Conservation (phyloP, 2,329 filamentous ascomycete species). For the Aspergillus hortae region DNA sequence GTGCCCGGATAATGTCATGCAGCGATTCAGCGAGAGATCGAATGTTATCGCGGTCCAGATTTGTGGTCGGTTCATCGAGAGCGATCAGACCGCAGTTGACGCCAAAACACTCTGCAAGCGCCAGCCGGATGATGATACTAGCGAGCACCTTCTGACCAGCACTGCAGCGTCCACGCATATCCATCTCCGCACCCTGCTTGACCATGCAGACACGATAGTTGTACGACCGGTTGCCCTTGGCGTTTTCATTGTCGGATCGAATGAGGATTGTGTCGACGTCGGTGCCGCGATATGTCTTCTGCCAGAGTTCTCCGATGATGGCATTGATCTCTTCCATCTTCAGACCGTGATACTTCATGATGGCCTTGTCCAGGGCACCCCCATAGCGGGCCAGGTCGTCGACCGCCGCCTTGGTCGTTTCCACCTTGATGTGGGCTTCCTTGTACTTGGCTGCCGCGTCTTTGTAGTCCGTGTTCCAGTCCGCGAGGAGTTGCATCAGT, state of each 20-base stretch:
- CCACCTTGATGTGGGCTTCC: slow-evolving; percentile 82
- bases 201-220: slow-evolving; percentile 99
- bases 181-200: slow-evolving; percentile 96
- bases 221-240: slow-evolving; percentile 74
- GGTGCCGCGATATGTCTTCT: slow-evolving; percentile 91
- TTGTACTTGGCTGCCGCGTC: slow-evolving; percentile 77
- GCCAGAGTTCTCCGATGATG: slow-evolving; percentile 95
- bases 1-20: slow-evolving; percentile 78
- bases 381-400: slow-evolving; percentile 83
- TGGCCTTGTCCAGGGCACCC: slow-evolving; percentile 84
- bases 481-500: slow-evolving; percentile 65
- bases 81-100: slow-evolving; percentile 94
- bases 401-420: slow-evolving; percentile 87
- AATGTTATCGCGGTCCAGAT: slow-evolving; percentile 94
- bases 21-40: slow-evolving; percentile 79
- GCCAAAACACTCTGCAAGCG: slow-evolving; percentile 93
- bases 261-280: slow-evolving; percentile 97
- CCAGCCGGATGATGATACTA: slow-evolving; percentile 94
- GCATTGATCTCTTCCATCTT: slow-evolving; percentile 99
- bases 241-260: slow-evolving; percentile 79
- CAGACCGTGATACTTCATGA: slow-evolving; percentile 92
- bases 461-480: slow-evolving; percentile 85
- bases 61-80: slow-evolving; percentile 95
- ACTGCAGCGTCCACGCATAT: slow-evolving; percentile 97
- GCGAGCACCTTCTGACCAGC: slow-evolving; percentile 96